Evolutionary conservation across 169 alveolate species (phyloP), one percentile per base, ranked within the genome.

Genomic region (Eimeria maxima): DNA sequence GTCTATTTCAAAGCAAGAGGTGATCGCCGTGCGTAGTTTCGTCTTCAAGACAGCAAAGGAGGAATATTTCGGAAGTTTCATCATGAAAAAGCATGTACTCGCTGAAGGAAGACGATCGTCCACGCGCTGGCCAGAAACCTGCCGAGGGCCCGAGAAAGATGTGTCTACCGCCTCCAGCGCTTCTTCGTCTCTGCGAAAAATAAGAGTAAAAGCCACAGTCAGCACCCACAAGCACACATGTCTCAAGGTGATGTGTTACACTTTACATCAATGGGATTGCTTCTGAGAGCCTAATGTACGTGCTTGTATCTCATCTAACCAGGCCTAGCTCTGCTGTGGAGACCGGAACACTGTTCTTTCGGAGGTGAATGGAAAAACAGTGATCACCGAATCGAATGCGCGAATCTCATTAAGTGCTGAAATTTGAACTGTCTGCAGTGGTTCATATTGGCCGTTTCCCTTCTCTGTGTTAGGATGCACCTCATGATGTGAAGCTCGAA

Each of bases 51-150:
- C 97, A 6, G 97, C 99, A 42, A 94, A 96, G 78, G 98, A 95
- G 42, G 99, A 98, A 86, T 98, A 98, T 96, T 95, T 97, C 47
- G 99, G 99, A 90, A 98, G 91, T 90, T 97, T 97, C 90, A 98
- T 96, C 87, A 98, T 97, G 95, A 98, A 98, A 63, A 98, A 98
- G 89, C 99, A 98, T 3, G 99, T 98, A 78, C 98, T 98, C 42
- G 99, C 98, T 53, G 99, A 98, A 65, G 99, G 99, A 71, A 98
- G 96, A 71, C 99, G 95, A 80, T 97, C 97, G 97, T 98, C 99
- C 29, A 95, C 93, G 24, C 88, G 83, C 76, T 80, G 92, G 27
- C 86, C 67, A 27, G 74, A 50, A 53, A 78, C 88, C 27, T 53
- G 27, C 73, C 91, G 90, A 27, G 78, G 78, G 50, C 93, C 78